These are phyloP conservation scores for Lecanosticta acicola DNA, from an alignment of 2,329 filamentous ascomycete genomes.

Conservation along the genomic window DNA sequence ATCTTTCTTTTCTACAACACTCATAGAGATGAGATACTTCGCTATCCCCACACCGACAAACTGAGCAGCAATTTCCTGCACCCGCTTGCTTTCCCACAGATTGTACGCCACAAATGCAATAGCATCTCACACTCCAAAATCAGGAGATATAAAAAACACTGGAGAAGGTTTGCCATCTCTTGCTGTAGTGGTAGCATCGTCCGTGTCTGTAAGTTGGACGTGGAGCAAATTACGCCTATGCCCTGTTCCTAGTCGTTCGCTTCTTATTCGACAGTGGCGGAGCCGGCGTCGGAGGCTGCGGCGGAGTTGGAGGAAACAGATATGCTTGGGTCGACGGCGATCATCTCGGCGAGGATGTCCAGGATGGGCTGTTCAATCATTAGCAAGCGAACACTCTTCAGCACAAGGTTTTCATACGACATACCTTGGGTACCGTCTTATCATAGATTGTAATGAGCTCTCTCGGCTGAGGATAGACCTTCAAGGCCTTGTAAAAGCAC, in stretches of 20 bases:
- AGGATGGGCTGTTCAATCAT: conserved; percentile 63
- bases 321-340: conserved; percentile 73
- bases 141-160: conserved; percentile 2
- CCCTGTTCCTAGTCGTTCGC: neutral
- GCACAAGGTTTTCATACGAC: conserved; percentile 6
- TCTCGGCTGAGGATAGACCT: conserved; percentile 91
- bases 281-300: conserved; percentile 23
- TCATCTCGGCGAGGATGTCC: conserved; percentile 96
- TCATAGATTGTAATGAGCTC: conserved; percentile 97
- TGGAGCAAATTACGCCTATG: too few species aligned
- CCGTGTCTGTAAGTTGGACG: neutral
- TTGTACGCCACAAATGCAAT: conserved; percentile 9
- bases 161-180: neutral
- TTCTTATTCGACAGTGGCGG: conserved; percentile 28
- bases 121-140: conserved; percentile 4
- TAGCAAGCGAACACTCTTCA: neutral
- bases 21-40: conserved; percentile 12
- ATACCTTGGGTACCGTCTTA: conserved; percentile 93
- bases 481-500: conserved; percentile 96
- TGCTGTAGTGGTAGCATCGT: neutral
- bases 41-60: conserved; percentile 3
- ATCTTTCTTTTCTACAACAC: conserved; percentile 11
- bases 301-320: conserved; percentile 28
- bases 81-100: conserved; percentile 6
- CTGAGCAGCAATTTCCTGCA: conserved; percentile 1